These are phyloP conservation scores for Fusarium musae DNA, from an alignment of 2,329 filamentous ascomycete species.

Conservation along the genomic window DNA sequence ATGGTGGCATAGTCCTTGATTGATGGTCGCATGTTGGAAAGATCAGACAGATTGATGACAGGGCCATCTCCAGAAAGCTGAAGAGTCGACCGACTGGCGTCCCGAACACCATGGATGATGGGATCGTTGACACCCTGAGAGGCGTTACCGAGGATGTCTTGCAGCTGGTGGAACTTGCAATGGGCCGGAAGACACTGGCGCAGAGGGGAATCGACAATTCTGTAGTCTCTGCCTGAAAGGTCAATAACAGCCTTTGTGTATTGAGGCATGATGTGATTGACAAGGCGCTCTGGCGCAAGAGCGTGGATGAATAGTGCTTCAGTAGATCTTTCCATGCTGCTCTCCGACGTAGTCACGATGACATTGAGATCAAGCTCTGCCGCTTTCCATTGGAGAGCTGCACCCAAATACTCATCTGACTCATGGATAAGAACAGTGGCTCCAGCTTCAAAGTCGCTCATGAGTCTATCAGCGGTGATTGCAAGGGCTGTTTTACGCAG, in stretches of 20 bases:
- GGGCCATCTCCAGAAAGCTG: not conserved
- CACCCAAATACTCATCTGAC: not conserved
- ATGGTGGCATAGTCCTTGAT: not conserved
- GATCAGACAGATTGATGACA: not conserved
- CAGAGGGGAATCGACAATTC: not conserved
- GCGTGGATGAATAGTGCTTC: not conserved
- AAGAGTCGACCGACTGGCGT: not conserved
- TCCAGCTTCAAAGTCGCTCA: not conserved
- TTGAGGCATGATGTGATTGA: not conserved
- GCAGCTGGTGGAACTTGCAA: not conserved
- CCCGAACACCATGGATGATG: not conserved
- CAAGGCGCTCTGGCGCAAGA: not conserved
- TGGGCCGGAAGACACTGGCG: not conserved
- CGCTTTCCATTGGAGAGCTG: not conserved
- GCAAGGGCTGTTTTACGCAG: not conserved
- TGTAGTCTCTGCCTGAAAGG: not conserved
- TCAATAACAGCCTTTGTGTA: not conserved
- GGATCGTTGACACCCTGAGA: not conserved
- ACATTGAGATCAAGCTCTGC: not conserved
- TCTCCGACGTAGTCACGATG: not conserved
- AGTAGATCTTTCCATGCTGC: not conserved
- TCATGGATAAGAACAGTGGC: not conserved
- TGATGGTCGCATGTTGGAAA: not conserved
- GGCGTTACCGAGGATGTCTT: not conserved
- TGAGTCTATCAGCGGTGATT: not conserved